phyloP scores from a whole-genome alignment of 2,329 filamentous ascomycete species.

The Ramichloridium luteum region DNA sequence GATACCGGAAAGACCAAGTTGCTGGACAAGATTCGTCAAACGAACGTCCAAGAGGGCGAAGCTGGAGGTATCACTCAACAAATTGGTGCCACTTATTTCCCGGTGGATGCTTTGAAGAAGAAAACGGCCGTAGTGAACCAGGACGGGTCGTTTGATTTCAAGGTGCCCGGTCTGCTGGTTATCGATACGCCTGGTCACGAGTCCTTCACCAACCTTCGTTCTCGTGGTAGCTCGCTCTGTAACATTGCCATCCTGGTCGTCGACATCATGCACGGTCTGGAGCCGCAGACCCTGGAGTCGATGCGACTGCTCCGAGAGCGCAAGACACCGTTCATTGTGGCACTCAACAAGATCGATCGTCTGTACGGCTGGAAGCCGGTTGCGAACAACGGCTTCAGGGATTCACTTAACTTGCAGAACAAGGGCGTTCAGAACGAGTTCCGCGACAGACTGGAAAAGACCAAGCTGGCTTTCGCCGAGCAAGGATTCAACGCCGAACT shows the following conservation, averaged over 20 bases:
- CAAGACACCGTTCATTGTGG: constrained; percentile 96
- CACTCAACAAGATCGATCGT: constrained; percentile 99
- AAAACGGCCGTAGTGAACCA: constrained; percentile 91
- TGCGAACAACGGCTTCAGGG: constrained; percentile 95
- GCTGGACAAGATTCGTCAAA: constrained; percentile 94
- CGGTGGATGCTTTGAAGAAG: constrained; percentile 77
- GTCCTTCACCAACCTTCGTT: constrained; percentile 97
- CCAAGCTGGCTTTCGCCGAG: constrained; percentile 87
- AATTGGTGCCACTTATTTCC: constrained; percentile 99
- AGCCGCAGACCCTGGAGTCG: constrained; percentile 93
- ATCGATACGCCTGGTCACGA: constrained; percentile 99
- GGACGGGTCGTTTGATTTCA: constrained; percentile 86
- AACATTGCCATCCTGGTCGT: constrained; percentile 99
- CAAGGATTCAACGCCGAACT: constrained; percentile 97
- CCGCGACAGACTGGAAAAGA: constrained; percentile 74
- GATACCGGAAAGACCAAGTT: constrained; percentile 99
- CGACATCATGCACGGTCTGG: constrained; percentile 98
- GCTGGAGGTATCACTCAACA: constrained; percentile 99
- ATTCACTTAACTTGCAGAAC: constrained; percentile 79
- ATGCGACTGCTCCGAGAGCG: constrained; percentile 87
- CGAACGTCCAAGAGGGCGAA: constrained; percentile 97
- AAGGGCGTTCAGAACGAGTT: constrained; percentile 93
- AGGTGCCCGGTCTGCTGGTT: constrained; percentile 88
- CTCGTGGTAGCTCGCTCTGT: constrained; percentile 91
- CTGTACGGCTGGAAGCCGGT: constrained; percentile 98